Base-by-base conservation (phyloP, 1,139 yeast genomes). In the Magnusiomyces paraingens region DNA sequence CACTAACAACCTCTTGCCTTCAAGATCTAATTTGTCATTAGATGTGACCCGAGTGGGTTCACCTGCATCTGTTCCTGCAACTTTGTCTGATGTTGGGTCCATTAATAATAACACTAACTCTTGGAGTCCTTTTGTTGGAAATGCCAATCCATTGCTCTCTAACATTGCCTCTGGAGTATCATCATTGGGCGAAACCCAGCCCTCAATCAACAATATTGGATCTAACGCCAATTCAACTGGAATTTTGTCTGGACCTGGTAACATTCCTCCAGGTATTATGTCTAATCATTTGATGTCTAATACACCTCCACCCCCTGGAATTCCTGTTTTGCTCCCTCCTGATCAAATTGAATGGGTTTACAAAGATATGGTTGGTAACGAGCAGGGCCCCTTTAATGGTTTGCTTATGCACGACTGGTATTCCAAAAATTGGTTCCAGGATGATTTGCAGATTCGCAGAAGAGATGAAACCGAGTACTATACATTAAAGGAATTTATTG, bases 381-480 rank as follows among this genome's bases (percentile, higher is more conserved):
- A 82, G 58, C 95, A 86, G 64, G 96, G 96, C 22, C 95, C 96
- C 1, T 88, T 87, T 66, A 75, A 76, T 52, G 90, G 94, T 1
- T 70, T 73, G 29, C 70, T 79, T 72, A 88, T 88, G 96, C 94
- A 87, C 60, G 81, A 75, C 52, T 88, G 96, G 96, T 79, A 78
- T 57, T 66, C 77, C 4, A 80, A 78, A 36, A 83, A 84, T 1
- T 86, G 85, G 69, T 74, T 88, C 59, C 73, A 73, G 51, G 75
- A 74, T 15, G 81, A 79, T 55, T 71, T 88, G 59, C 71, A 73
- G 49, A 73, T 88, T 54, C 77, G 86, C 58, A 76, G 91, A 45
- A 62, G 61, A 2, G 73, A 71, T 46, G 74, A 71, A 49, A 38
- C 55, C 1, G 71, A 66, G 36, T 73, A 62, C 53, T 60, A 63